A percentile compares a stretch with the other conserved stretches of the same genome.
phyloP scores from a whole-genome alignment of 768 basidiomycete genomes.

The Tylopilus sp. region DNA sequence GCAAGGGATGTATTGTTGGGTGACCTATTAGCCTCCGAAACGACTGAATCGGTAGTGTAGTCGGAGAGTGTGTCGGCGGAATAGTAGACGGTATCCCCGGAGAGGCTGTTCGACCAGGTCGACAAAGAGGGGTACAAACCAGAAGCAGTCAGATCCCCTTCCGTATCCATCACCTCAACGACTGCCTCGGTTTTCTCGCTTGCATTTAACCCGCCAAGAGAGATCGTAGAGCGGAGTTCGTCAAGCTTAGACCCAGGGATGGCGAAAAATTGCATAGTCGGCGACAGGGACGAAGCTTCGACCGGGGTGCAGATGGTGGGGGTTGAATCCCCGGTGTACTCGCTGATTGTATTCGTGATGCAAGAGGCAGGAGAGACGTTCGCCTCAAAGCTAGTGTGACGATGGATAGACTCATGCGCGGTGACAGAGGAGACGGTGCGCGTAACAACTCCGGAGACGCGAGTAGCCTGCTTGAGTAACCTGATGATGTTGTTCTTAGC shows the following conservation, averaged over 20 bases:
- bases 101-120: background rate
- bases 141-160: background rate
- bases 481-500: slow-evolving; percentile 13
- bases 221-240: background rate
- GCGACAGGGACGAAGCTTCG: background rate
- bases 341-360: background rate
- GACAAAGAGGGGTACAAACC: background rate
- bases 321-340: background rate
- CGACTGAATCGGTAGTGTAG: background rate
- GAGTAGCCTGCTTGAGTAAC: slow-evolving; percentile 12
- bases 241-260: background rate
- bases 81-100: slow-evolving; percentile 3
- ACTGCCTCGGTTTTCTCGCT: background rate
- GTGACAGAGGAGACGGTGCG: background rate
- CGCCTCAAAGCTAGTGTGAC: background rate
- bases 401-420: background rate
- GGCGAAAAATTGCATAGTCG: background rate
- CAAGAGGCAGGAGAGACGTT: background rate
- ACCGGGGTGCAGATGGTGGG: background rate
- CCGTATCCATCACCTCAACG: background rate
- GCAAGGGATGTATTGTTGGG: slow-evolving; percentile 12
- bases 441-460: background rate
- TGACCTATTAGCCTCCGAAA: background rate
- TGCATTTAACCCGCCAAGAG: background rate
- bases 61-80: slow-evolving; percentile 7